These are phyloP conservation scores for Scenedesmus sp. DNA, from an alignment of 163 green algal genomes.

Conservation along the genomic window DNA sequence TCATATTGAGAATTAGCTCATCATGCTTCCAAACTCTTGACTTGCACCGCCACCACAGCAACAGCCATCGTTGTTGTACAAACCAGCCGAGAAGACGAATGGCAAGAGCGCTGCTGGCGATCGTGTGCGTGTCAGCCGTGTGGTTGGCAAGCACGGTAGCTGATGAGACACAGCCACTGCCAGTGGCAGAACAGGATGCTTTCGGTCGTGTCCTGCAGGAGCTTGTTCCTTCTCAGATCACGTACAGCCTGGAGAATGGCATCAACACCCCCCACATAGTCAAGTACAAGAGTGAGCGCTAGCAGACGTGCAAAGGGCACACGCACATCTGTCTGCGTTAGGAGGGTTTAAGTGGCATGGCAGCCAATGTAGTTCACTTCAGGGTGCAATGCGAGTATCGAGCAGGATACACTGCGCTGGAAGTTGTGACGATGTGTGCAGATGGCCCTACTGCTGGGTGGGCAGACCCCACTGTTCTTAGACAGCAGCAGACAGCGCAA, in stretches of 20 bases:
- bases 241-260: background rate
- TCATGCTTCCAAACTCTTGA: background rate
- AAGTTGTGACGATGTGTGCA: no score
- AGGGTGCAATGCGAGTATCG: no score
- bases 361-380: no score
- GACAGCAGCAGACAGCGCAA: no score
- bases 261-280: background rate
- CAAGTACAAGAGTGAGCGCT: background rate
- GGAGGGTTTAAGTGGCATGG: no score
- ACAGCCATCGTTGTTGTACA: background rate
- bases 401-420: no score
- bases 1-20: background rate
- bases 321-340: no score
- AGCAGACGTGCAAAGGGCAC: no score
- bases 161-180: background rate
- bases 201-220: background rate
- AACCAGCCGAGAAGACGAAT: background rate
- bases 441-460: no score
- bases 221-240: background rate
- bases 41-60: background rate
- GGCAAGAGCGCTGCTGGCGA: background rate
- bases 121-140: background rate
- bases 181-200: background rate
- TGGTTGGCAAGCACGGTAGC: background rate
- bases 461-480: no score